phyloP scores from a whole-genome alignment of 495 filamentous ascomycete genomes.

The Aspergillus ostianus region DNA sequence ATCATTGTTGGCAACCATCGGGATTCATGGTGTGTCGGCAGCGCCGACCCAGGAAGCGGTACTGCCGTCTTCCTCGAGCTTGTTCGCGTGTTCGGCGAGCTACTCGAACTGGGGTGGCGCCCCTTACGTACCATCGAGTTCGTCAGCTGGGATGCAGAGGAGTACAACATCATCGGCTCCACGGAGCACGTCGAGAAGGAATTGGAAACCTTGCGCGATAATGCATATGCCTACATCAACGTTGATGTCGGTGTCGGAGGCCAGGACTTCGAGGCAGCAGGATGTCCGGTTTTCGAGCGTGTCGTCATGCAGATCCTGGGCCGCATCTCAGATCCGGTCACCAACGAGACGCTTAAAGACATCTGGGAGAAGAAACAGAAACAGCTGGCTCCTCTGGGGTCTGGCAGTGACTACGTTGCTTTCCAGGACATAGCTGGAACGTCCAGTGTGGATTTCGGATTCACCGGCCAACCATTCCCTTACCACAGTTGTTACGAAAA shows the following conservation, averaged over 20 bases:
- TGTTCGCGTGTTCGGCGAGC: conserved; percentile 73
- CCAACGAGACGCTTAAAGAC: conserved; percentile 69
- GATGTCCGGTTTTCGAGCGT: conserved; percentile 72
- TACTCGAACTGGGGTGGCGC: conserved; percentile 75
- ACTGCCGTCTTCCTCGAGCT: conserved; percentile 91
- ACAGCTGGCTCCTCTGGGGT: conserved; percentile 64
- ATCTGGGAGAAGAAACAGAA: conserved; percentile 69
- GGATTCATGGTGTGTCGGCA: conserved; percentile 90
- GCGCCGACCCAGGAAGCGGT: conserved; percentile 79
- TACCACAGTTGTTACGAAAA: conserved; percentile 87
- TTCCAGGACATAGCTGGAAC: conserved; percentile 95
- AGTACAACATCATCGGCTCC: conserved; percentile 91
- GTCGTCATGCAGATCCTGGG: conserved; percentile 69
- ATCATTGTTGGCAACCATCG: conserved; percentile 93
- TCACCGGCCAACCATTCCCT: conserved; percentile 66
- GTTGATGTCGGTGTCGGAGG: conserved; percentile 84
- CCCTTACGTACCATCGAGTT: conserved; percentile 93
- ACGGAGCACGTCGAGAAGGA: conserved; percentile 88
- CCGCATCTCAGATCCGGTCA: conserved; percentile 67
- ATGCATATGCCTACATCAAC: conserved; percentile 84
- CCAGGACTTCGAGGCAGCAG: conserved; percentile 67
- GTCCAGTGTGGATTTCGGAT: conserved; percentile 83
- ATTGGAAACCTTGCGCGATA: conserved; percentile 52
- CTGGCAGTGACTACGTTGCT: conserved; percentile 84
- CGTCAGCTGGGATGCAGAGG: conserved; percentile 89